phyloP scores from a whole-genome alignment of 352 stramenopile species.

The Phytophthora litchii region DNA sequence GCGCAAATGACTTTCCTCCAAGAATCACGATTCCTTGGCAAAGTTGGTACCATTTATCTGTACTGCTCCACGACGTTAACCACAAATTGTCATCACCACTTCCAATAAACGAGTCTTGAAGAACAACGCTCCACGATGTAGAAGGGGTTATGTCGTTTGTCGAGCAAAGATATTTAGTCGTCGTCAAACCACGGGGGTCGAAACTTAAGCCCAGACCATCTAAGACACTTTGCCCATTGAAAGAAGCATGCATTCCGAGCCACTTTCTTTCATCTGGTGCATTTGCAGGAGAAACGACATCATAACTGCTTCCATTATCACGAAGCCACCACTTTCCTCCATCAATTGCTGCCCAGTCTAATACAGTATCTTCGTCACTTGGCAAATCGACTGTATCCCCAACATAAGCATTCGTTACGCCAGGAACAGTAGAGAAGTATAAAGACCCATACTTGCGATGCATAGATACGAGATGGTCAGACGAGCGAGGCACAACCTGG shows the following conservation, averaged over 20 bases:
- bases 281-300: constrained; percentile 23
- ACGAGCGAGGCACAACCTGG: constrained; percentile 56
- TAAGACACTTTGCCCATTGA: constrained; percentile 47
- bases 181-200: constrained; percentile 48
- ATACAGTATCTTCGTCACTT: constrained; percentile 46
- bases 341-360: constrained; percentile 58
- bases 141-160: constrained; percentile 61
- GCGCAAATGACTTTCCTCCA: constrained; percentile 42
- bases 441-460: constrained; percentile 52
- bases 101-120: constrained; percentile 66
- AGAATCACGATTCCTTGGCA: constrained; percentile 61
- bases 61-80: constrained; percentile 50
- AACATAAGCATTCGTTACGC: constrained; percentile 50
- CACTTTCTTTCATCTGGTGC: constrained; percentile 44
- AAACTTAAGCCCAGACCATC: constrained; percentile 53
- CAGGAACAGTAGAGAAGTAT: constrained; percentile 60
- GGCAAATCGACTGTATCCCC: constrained; percentile 44
- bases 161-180: constrained; percentile 61
- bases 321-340: constrained; percentile 66
- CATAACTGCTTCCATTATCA: constrained; percentile 42
- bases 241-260: constrained; percentile 58
- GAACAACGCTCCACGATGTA: constrained; percentile 47
- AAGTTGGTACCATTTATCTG: constrained; percentile 52
- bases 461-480: constrained; percentile 48
- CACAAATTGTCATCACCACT: constrained; percentile 63